These are phyloP conservation scores for Datura wrightii DNA, from an alignment of 257 asterid species.

Conservation along the genomic window DNA sequence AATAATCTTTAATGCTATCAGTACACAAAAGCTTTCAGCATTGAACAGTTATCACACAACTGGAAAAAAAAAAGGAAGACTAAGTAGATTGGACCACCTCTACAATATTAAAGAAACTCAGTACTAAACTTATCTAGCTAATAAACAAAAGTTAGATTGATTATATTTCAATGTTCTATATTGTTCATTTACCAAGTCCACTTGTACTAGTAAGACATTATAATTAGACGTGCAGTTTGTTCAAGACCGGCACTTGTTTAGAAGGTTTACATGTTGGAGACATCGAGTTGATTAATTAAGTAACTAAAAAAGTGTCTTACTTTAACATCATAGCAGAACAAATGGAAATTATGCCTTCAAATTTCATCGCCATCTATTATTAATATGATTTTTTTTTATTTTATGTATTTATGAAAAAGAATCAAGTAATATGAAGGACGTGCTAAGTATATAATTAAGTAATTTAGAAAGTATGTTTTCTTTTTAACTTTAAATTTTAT, in stretches of 20 bases:
- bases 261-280: not conserved
- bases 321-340: too few species aligned
- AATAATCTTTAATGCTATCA: conserved; percentile 12
- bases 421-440: too few species aligned
- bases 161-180: not conserved
- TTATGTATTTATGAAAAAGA: too few species aligned
- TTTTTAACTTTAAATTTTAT: too few species aligned
- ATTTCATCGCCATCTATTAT: too few species aligned
- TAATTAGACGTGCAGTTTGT: conserved; percentile 18
- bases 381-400: too few species aligned
- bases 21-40: not conserved
- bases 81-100: conserved; percentile 23
- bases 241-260: not conserved
- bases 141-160: not conserved
- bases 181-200: conserved; percentile 16
- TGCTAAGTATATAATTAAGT: too few species aligned
- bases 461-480: too few species aligned
- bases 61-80: conserved; percentile 27
- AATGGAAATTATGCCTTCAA: too few species aligned
- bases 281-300: not conserved
- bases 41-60: conserved; percentile 31
- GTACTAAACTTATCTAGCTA: not conserved
- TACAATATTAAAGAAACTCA: not conserved
- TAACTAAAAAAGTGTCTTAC: not conserved
- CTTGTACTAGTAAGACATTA: not conserved